Evolutionary conservation across 176 grass and related monocot species (phyloP).

Genomic region (Leersia perrieri): DNA sequence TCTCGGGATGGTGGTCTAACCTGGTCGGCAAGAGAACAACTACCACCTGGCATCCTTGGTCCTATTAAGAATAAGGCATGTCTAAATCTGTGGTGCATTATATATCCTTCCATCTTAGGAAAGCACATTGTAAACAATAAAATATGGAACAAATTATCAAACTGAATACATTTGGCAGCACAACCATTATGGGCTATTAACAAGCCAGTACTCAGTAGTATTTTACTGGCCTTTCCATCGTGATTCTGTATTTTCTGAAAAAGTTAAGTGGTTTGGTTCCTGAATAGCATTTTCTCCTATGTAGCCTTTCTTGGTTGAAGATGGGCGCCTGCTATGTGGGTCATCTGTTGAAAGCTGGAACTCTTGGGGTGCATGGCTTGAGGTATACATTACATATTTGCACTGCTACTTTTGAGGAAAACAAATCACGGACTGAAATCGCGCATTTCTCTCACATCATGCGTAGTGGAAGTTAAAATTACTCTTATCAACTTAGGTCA

Average conservation of each 20-base stretch:
- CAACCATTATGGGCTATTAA: neutral
- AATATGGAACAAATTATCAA: neutral
- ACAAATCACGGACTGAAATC: neutral
- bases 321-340: constrained; percentile 74
- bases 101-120: constrained; percentile 18
- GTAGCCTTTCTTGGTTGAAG: constrained; percentile 89
- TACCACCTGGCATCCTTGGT: constrained; percentile 93
- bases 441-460: neutral
- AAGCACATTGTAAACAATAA: neutral
- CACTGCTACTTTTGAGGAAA: neutral
- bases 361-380: constrained; percentile 96
- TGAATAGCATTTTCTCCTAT: neutral
- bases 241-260: neutral
- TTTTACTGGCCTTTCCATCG: neutral
- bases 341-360: constrained; percentile 99
- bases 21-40: constrained; percentile 82
- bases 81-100: constrained; percentile 5
- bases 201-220: neutral
- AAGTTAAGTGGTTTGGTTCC: neutral
- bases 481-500: constrained; percentile 52
- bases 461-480: neutral
- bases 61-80: constrained; percentile 94
- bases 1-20: constrained; percentile 72
- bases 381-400: constrained; percentile 46
- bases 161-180: neutral